Percentiles rank a stretch among this genome's conserved stretches.
These are phyloP conservation scores for Pseudopyricularia cyperi DNA, from an alignment of 2,329 filamentous ascomycete genomes.

Conservation along the genomic window DNA sequence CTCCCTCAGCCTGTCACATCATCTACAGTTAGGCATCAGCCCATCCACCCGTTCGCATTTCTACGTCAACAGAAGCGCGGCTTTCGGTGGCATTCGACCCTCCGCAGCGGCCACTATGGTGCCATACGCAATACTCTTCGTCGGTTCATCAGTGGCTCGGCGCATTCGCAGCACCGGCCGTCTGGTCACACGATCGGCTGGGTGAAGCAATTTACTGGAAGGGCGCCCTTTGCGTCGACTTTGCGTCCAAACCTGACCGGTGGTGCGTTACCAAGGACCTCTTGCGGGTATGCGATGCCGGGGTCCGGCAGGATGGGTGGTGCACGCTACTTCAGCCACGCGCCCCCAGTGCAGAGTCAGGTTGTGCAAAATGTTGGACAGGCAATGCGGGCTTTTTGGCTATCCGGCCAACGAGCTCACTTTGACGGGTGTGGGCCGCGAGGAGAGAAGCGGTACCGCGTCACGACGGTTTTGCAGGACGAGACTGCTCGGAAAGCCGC, in stretches of 20 bases:
- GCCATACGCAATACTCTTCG: conserved; percentile 24
- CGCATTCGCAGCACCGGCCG: conserved; percentile 11
- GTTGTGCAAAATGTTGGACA: conserved; percentile 93
- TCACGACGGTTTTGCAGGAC: conserved; percentile 63
- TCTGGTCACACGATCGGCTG: conserved; percentile 31
- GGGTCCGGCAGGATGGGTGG: conserved; percentile 49
- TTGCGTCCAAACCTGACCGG: conserved; percentile 88
- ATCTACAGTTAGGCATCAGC: conserved; percentile 26
- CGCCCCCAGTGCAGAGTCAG: conserved; percentile 72
- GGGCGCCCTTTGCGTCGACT: conserved; percentile 76
- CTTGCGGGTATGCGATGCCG: conserved; percentile 70
- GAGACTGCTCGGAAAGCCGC: conserved; percentile 57
- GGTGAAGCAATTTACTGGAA: conserved; percentile 51
- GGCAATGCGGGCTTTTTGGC: conserved; percentile 79
- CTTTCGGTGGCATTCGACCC: conserved; percentile 34
- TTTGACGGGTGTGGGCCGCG: conserved; percentile 66
- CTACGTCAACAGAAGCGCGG: conserved; percentile 33
- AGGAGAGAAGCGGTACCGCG: conserved; percentile 68
- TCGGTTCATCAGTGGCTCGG: conserved; percentile 31
- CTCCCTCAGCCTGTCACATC: conserved; percentile 32
- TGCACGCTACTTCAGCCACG: conserved; percentile 80
- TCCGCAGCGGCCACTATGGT: conserved; percentile 26
- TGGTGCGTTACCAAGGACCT: conserved; percentile 69
- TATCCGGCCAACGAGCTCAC: conserved; percentile 79
- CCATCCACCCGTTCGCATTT: conserved; percentile 36